A percentile compares a stretch with the other conserved stretches of the same genome.
These are phyloP conservation scores for Colletotrichum zoysiae DNA, from an alignment of 2,329 filamentous ascomycete species.

Conservation along the genomic window DNA sequence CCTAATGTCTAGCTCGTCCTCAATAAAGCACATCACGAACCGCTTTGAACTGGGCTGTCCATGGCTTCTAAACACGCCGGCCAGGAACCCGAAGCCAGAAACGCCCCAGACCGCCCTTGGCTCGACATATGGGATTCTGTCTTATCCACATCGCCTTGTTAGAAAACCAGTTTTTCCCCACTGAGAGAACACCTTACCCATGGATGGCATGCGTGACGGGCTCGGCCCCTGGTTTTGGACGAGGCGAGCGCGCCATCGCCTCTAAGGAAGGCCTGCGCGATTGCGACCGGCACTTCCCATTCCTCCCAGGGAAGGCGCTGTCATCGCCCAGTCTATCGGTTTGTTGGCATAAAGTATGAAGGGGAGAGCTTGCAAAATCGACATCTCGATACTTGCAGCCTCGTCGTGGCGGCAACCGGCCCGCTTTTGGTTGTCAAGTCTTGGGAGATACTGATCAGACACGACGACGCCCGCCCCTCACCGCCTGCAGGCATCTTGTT, in stretches of 20 bases:
- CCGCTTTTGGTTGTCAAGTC: not conserved
- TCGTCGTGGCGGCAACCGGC: not conserved
- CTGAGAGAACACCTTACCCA: constrained; percentile 39
- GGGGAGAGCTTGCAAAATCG: constrained; percentile 8
- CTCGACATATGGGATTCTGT: constrained; percentile 41
- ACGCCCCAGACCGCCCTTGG: constrained; percentile 31
- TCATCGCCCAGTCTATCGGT: constrained; percentile 3
- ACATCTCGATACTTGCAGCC: not conserved
- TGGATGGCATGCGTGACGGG: constrained; percentile 20
- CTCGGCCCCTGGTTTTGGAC: constrained; percentile 26
- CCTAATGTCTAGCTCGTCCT: constrained; percentile 23
- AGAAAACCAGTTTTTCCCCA: constrained; percentile 15
- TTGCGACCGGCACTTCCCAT: constrained; percentile 11
- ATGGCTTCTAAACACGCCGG: constrained; percentile 6
- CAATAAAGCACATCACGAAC: constrained; percentile 33
- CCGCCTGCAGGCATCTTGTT: constrained; percentile 6
- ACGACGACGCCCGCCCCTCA: constrained; percentile 5
- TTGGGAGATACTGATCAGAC: constrained; percentile 3
- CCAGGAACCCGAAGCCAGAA: constrained; percentile 35
- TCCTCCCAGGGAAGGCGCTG: not conserved
- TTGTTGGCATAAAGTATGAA: constrained; percentile 11
- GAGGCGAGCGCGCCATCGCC: not conserved
- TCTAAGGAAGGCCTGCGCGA: constrained; percentile 8
- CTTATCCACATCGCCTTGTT: constrained; percentile 26
- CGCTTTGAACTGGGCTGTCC: constrained; percentile 16